phyloP scores from a whole-genome alignment of 2,329 filamentous ascomycete genomes.

The Exutisphaerella laricina region DNA sequence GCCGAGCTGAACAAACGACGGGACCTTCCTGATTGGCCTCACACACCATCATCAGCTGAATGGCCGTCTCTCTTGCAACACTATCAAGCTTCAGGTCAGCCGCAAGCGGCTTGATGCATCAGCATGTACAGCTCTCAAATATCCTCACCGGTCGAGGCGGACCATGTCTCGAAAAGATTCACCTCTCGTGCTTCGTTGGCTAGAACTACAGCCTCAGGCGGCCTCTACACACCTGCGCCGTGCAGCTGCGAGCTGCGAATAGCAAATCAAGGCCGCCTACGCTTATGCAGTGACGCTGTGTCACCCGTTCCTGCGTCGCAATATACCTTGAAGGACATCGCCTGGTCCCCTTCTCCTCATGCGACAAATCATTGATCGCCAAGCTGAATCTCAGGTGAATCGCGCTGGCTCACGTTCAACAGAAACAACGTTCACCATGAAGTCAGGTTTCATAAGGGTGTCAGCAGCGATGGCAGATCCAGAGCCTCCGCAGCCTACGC shows the following conservation, averaged over 20 bases:
- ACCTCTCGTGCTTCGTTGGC: background rate
- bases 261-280: background rate
- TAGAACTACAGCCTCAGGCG: background rate
- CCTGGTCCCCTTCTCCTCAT: background rate
- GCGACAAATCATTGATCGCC: too few relatives aligned
- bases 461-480: slow-evolving; percentile 9
- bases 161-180: background rate
- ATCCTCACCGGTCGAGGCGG: slow-evolving; percentile 1
- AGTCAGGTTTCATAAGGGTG: slow-evolving; percentile 15
- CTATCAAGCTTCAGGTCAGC: slow-evolving; percentile 1
- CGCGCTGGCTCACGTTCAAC: background rate
- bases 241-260: background rate
- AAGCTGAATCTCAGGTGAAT: background rate
- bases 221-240: background rate
- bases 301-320: background rate
- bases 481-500: slow-evolving; percentile 22
- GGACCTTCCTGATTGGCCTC: too few relatives aligned
- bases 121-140: background rate
- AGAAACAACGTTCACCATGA: slow-evolving; percentile 11
- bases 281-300: background rate
- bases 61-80: too few relatives aligned
- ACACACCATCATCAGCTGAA: too few relatives aligned
- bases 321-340: background rate
- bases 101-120: slow-evolving; percentile 1
- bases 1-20: too few relatives aligned